Percentiles rank a stretch among this genome's conserved stretches.
Evolutionary conservation across 495 filamentous ascomycete genomes (phyloP).

Genomic region (Trichoderma asperelloides): DNA sequence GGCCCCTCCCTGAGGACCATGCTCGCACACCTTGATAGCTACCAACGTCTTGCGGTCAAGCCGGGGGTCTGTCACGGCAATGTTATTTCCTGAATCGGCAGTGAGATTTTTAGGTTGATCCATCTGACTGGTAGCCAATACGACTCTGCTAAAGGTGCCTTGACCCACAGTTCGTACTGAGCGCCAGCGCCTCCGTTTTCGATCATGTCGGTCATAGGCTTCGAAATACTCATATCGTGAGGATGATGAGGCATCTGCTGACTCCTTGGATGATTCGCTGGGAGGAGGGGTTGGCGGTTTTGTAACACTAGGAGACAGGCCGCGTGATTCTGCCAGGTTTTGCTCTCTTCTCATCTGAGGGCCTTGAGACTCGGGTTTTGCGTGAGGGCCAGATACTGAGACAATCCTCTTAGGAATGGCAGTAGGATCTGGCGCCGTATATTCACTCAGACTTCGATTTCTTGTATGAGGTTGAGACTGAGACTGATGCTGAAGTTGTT

Average conservation of each 20-base stretch:
- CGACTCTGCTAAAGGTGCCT: conserved; percentile 90
- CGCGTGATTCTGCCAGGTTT: conserved; percentile 68
- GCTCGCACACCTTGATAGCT: conserved; percentile 90
- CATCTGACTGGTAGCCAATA: conserved; percentile 62
- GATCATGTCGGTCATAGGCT: conserved; percentile 47
- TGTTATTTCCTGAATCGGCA: conserved; percentile 23
- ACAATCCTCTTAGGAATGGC: conserved; percentile 60
- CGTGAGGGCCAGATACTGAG: conserved; percentile 55
- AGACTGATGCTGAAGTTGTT: conserved; percentile 13
- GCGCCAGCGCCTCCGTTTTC: conserved; percentile 57
- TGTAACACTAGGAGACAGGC: conserved; percentile 47
- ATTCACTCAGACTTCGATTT: conserved; percentile 83
- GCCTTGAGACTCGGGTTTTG: conserved; percentile 32
- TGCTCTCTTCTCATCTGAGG: conserved; percentile 65
- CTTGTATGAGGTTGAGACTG: conserved; percentile 34
- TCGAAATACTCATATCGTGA: conserved; percentile 50
- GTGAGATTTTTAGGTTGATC: conserved; percentile 32
- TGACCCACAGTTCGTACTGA: conserved; percentile 75
- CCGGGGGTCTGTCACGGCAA: conserved; percentile 11
- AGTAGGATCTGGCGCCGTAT: conserved; percentile 57
- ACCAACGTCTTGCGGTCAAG: conserved; percentile 54
- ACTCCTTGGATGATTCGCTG: conserved; percentile 41
- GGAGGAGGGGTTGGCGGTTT: conserved; percentile 70
- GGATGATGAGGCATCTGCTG: conserved; percentile 25
- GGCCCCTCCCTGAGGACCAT: conserved; percentile 85